phyloP scores from a whole-genome alignment of 192 early-diverging fungal genomes.

The Coemansia brasiliensis region DNA sequence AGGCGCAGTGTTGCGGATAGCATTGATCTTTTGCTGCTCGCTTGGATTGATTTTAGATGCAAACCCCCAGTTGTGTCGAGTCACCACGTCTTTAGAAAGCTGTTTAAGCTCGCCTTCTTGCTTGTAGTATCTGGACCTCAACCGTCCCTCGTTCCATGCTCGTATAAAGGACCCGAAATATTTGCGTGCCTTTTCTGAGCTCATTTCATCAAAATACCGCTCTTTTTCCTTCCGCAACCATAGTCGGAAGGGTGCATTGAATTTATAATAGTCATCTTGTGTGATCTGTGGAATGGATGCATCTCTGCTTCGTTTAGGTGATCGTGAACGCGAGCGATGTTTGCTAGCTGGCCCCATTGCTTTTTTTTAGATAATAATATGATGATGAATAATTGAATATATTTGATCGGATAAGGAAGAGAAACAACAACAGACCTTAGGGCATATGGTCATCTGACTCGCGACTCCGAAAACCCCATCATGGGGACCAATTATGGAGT shows the following conservation, averaged over 20 bases:
- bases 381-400: too few relatives aligned
- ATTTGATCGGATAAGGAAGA: too few relatives aligned
- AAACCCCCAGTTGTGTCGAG: slow-evolving; percentile 79
- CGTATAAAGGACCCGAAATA: slow-evolving; percentile 86
- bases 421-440: too few relatives aligned
- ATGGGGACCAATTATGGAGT: too few relatives aligned
- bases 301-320: not conserved
- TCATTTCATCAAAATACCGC: slow-evolving; percentile 76
- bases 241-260: slow-evolving; percentile 74
- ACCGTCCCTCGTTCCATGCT: slow-evolving; percentile 77
- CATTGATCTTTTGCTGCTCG: slow-evolving; percentile 36
- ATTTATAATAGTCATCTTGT: slow-evolving; percentile 75
- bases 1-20: slow-evolving; percentile 12
- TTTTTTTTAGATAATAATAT: too few relatives aligned
- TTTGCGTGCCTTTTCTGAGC: slow-evolving; percentile 62
- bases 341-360: not conserved
- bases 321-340: slow-evolving; percentile 1
- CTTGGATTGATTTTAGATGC: slow-evolving; percentile 40
- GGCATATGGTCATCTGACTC: too few relatives aligned
- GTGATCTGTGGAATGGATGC: slow-evolving; percentile 20
- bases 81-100: slow-evolving; percentile 61
- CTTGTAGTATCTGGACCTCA: slow-evolving; percentile 56
- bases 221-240: slow-evolving; percentile 77
- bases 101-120: slow-evolving; percentile 67
- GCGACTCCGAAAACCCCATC: too few relatives aligned